phyloP scores from a whole-genome alignment of 2,329 filamentous ascomycete genomes.

The Colletotrichum somersetense region DNA sequence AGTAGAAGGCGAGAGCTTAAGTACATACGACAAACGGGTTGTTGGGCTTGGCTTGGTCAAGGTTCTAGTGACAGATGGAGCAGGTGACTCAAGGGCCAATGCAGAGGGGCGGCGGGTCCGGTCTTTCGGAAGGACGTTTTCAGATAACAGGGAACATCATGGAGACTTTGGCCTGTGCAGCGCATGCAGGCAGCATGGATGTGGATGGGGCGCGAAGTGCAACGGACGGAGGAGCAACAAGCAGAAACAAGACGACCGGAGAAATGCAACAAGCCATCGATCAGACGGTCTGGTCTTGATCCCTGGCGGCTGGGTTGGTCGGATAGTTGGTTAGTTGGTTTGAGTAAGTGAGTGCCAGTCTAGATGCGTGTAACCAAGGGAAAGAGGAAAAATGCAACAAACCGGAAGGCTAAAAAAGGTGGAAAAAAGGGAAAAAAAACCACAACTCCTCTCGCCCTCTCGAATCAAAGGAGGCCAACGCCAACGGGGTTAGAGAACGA shows the following conservation, averaged over 20 bases:
- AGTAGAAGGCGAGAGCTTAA: conserved; percentile 38
- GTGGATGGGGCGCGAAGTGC: conserved; percentile 10
- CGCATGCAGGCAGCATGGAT: conserved; percentile 21
- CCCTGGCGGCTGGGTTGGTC: neutral
- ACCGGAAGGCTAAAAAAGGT: no score
- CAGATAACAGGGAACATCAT: conserved; percentile 39
- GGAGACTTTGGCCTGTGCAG: conserved; percentile 28
- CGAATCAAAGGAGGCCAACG: neutral
- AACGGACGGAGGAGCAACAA: neutral
- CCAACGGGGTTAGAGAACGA: conserved; percentile 7
- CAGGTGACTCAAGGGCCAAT: conserved; percentile 43
- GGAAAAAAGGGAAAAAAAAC: neutral
- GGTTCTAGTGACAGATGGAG: conserved; percentile 41
- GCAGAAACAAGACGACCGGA: neutral
- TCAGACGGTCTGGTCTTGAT: neutral
- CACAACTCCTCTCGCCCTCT: neutral
- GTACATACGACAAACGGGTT: conserved; percentile 27
- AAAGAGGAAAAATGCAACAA: neutral
- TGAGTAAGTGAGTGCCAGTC: neutral
- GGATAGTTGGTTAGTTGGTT: neutral
- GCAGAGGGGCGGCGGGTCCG: conserved; percentile 40
- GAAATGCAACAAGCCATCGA: neutral
- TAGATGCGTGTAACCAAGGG: neutral
- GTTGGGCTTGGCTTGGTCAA: conserved; percentile 26
- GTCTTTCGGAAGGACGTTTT: conserved; percentile 32